A percentile compares a stretch with the other conserved stretches of the same genome.
These are phyloP conservation scores for Chaetomiaceae sp. DNA, from an alignment of 2,329 filamentous ascomycete species.

Conservation along the genomic window DNA sequence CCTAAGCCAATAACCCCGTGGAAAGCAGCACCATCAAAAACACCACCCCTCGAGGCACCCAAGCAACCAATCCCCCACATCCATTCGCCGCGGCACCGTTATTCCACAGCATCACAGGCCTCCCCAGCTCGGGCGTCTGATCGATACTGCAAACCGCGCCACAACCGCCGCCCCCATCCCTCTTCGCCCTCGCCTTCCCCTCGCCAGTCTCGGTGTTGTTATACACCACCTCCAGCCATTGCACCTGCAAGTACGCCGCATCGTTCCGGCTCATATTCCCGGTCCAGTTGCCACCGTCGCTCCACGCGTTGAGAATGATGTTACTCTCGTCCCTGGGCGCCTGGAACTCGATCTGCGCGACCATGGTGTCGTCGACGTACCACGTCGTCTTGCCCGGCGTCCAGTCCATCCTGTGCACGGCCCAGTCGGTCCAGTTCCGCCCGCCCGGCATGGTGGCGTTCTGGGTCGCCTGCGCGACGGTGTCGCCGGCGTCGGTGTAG, in stretches of 20 bases:
- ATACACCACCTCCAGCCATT: constrained; percentile 60
- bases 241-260: constrained; percentile 53
- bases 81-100: constrained; percentile 5
- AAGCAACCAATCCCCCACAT: neutral
- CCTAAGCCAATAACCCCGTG: constrained; percentile 2
- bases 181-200: neutral
- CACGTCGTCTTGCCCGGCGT: constrained; percentile 48
- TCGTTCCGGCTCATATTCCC: constrained; percentile 52
- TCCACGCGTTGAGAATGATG: constrained; percentile 58
- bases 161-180: constrained; percentile 19
- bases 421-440: constrained; percentile 50
- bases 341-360: constrained; percentile 51
- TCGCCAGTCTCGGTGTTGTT: constrained; percentile 37
- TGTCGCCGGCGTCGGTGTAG: constrained; percentile 41
- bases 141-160: constrained; percentile 35
- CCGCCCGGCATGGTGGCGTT: constrained; percentile 44
- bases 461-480: constrained; percentile 43
- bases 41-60: constrained; percentile 3
- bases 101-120: constrained; percentile 35
- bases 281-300: constrained; percentile 56
- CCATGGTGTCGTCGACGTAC: constrained; percentile 50
- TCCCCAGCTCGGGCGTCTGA: constrained; percentile 35
- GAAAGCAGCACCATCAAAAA: constrained; percentile 1
- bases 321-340: constrained; percentile 49
- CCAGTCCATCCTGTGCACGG: constrained; percentile 59